Evolutionary conservation across 31 red algal genomes (phyloP).

Genomic region (Odonthalia washingtoniensis): DNA sequence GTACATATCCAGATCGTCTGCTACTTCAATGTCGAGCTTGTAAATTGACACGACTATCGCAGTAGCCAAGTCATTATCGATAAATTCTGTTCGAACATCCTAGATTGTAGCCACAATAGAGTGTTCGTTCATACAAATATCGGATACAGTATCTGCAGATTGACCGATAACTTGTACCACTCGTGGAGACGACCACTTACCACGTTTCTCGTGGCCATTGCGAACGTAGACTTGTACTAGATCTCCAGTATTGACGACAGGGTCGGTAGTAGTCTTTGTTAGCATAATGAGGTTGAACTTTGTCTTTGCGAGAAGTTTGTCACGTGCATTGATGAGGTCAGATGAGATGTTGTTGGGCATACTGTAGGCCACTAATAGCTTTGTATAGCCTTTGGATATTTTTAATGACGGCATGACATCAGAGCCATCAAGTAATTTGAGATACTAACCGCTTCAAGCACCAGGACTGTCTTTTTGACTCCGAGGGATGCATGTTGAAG

Average conservation of each 20-base stretch:
- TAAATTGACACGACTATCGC: not conserved
- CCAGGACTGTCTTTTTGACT: not conserved
- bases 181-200: not conserved
- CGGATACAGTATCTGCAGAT: not conserved
- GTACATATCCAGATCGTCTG: too few relatives aligned
- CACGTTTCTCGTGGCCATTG: not conserved
- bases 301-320: too few relatives aligned
- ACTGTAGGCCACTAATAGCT: not conserved
- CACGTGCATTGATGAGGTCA: not conserved
- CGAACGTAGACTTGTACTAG: not conserved
- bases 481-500: not conserved
- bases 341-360: not conserved
- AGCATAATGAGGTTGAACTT: not conserved
- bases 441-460: not conserved
- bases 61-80: not conserved
- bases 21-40: too few relatives aligned
- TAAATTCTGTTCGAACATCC: not conserved
- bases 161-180: not conserved
- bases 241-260: not conserved
- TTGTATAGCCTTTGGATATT: conserved; percentile 11
- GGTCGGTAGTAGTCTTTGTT: not conserved
- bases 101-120: not conserved
- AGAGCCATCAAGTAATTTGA: not conserved
- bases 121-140: not conserved
- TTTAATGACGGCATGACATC: conserved; percentile 10